Evolutionary conservation across 371 early-diverging fungal genomes (phyloP), one percentile per base, ranked within the genome.

Genomic region (Mucor piriformis): DNA sequence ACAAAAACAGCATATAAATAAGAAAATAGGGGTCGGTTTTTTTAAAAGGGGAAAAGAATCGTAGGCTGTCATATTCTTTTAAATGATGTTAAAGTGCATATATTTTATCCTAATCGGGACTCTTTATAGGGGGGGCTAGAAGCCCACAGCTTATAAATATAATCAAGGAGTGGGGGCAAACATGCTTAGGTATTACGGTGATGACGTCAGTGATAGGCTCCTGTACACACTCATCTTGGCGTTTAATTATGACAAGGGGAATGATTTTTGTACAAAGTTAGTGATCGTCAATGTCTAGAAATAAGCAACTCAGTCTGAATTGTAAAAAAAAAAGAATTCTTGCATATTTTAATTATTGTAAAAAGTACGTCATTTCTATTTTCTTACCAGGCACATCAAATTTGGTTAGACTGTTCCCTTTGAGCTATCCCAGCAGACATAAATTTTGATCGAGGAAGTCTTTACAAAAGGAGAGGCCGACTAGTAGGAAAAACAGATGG

Each of bases 31-130:
- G 48, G 34, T 15, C 18, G 16, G 7, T 37, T 24, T 33, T 47
- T 44, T 25, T 42, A 56, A 56, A 42, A 42, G 50, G 50, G 50
- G 37, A 21, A 34, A 34, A 55, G 33, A 46, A 55, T 55, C 46
- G 29, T 57, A 49, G 57, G 27, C 54, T 61, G 61, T 61, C 61
- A 61, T 47, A 29, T 29, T 29, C 18, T 61, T 57, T 49, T 16
- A 38, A 35, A 53, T 53, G 52, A 50, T 59, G 51, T 34, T 51
- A 27, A 52, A 46, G 37, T 53, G 61, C 47, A 54, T 51, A 61
- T 27, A 40, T 40, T 38, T 46, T 44, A 48, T 43, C 52, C 40
- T 16, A 32, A 54, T 48, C 3, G 25, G 57, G 6, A 18, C 18
- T 18, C 20, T 20, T 12, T 11, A 7, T 46, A 50, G 52, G 54